Evolutionary conservation across 139 green algal genomes (phyloP).

Genomic region (Mesotaenium endlicherianum): DNA sequence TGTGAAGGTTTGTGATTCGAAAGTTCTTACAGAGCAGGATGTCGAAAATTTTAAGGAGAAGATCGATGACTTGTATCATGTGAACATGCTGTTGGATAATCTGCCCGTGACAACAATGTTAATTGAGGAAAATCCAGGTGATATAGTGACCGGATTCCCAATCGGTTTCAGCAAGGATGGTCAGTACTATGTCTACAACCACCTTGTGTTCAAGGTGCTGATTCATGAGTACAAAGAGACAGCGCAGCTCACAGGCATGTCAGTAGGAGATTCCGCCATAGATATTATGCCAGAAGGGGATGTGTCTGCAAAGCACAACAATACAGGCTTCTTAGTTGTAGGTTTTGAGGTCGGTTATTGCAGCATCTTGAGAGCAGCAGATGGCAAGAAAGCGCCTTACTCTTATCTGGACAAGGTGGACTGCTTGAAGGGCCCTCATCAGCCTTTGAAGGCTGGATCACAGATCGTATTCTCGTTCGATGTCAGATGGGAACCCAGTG

Average conservation of each 20-base stretch:
- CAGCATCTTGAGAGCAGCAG: conserved; percentile 18
- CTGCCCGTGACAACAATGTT: conserved; percentile 85
- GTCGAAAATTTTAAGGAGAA: conserved; percentile 57
- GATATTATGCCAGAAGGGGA: conserved; percentile 1
- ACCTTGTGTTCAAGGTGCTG: conserved; percentile 77
- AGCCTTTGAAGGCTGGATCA: conserved; percentile 71
- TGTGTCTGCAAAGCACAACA: neutral
- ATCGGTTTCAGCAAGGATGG: conserved; percentile 67
- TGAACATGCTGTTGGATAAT: conserved; percentile 95
- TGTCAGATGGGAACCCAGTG: conserved; percentile 81
- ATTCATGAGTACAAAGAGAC: conserved; percentile 71
- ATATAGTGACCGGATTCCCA: conserved; percentile 79
- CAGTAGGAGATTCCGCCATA: neutral
- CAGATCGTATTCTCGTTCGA: conserved; percentile 85
- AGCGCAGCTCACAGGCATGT: neutral
- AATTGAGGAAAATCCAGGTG: conserved; percentile 61
- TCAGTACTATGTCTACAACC: conserved; percentile 87
- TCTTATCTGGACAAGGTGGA: neutral
- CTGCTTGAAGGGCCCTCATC: conserved; percentile 2
- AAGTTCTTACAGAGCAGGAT: conserved; percentile 24
- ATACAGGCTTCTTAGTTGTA: conserved; percentile 75
- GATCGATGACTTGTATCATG: conserved; percentile 82
- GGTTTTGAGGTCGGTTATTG: conserved; percentile 89
- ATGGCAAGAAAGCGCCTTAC: neutral
- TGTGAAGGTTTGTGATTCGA: conserved; percentile 38